Evolutionary conservation across 179 eudicot species (phyloP).

Genomic region (Heliamphora pulchella): DNA sequence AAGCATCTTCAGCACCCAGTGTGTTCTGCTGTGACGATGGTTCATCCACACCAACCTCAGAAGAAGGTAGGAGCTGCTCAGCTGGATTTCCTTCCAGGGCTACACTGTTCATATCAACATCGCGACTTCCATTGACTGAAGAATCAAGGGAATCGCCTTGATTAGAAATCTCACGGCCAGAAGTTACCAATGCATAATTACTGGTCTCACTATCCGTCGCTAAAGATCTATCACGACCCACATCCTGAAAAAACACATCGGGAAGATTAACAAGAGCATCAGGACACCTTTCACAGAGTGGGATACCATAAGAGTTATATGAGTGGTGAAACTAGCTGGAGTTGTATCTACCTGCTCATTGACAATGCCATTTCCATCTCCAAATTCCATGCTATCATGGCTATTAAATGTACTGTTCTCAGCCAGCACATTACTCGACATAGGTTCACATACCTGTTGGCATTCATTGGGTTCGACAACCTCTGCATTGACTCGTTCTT

Average conservation of each 20-base stretch:
- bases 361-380: conserved; percentile 37
- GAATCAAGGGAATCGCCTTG: conserved; percentile 36
- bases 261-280: conserved; percentile 21
- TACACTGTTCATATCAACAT: conserved; percentile 53
- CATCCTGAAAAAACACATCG: conserved; percentile 36
- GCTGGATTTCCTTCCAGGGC: conserved; percentile 38
- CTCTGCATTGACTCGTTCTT: conserved; percentile 25
- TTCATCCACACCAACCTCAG: conserved; percentile 36
- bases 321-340: conserved; percentile 21
- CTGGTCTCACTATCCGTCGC: conserved; percentile 27
- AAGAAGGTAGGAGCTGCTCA: conserved; percentile 26
- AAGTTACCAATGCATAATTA: conserved; percentile 25
- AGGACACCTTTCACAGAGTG: conserved; percentile 23
- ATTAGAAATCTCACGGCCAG: conserved; percentile 34
- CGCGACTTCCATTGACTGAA: conserved; percentile 32
- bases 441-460: conserved; percentile 26
- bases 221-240: conserved; percentile 27
- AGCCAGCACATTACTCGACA: conserved; percentile 25
- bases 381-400: conserved; percentile 49
- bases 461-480: conserved; percentile 22
- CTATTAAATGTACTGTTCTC: conserved; percentile 20
- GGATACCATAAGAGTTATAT: conserved; percentile 18
- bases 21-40: conserved; percentile 38
- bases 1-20: conserved; percentile 34
- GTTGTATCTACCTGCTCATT: conserved; percentile 32